Conservation (phyloP, 1,284 basidiomycete species). For the Puccinia triticina region DNA sequence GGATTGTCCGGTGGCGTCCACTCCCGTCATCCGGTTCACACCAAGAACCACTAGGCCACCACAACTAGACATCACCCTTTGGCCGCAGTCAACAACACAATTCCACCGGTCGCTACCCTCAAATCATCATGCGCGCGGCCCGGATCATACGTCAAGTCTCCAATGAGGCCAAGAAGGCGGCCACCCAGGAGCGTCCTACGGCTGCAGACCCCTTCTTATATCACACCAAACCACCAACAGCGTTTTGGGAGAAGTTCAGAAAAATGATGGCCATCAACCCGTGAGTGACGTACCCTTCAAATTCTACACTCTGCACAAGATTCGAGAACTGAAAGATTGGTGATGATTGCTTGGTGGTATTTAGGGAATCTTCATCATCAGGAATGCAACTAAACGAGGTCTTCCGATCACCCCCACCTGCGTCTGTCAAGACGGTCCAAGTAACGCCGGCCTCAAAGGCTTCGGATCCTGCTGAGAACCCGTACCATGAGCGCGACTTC, state of each 20-base stretch:
- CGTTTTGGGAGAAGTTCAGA: slow-evolving; percentile 45
- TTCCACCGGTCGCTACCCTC: not conserved
- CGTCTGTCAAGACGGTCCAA: slow-evolving; percentile 38
- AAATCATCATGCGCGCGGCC: slow-evolving; percentile 10
- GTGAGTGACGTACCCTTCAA: not conserved
- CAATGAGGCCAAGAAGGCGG: slow-evolving; percentile 22
- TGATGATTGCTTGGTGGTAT: not conserved
- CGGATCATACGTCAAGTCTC: slow-evolving; percentile 20
- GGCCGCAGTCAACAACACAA: no score
- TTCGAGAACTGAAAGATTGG: not conserved
- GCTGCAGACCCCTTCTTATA: slow-evolving; percentile 45
- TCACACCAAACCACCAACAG: slow-evolving; percentile 36
- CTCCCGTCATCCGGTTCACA: no score
- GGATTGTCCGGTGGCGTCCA: no score
- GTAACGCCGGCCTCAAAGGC: slow-evolving; percentile 51
- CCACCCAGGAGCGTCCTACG: slow-evolving; percentile 31
- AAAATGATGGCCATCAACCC: slow-evolving; percentile 45
- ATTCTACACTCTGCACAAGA: not conserved
- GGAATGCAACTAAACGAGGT: slow-evolving; percentile 39
- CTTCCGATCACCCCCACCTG: slow-evolving; percentile 38
- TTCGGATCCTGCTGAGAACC: slow-evolving; percentile 49
- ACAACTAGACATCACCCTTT: no score
- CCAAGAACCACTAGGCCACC: no score
- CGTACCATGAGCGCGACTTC: slow-evolving; percentile 47
- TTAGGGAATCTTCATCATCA: slow-evolving; percentile 43